phyloP scores from a whole-genome alignment of 768 basidiomycete genomes.

The Mycena epipterygia region DNA sequence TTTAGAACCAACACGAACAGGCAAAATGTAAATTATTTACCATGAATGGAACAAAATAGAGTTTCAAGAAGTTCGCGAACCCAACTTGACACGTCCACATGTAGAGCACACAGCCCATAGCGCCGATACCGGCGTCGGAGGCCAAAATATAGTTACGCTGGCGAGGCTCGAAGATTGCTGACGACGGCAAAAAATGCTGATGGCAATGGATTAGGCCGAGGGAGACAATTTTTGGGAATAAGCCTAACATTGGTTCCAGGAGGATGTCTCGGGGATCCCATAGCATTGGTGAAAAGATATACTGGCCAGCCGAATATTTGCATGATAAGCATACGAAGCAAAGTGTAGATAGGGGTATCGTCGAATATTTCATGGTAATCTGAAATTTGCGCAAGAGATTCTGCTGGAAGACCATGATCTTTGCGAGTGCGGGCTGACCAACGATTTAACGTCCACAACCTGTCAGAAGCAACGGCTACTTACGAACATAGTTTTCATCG shows the following conservation, averaged over 20 bases:
- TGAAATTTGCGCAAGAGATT: conserved; percentile 53
- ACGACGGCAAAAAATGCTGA: conserved; percentile 20
- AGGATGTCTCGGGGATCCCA: conserved; percentile 60
- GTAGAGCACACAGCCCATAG: conserved; percentile 6
- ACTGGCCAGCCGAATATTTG: conserved; percentile 8
- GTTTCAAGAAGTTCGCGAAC: conserved; percentile 19
- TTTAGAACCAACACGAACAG: neutral
- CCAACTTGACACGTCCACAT: conserved; percentile 20
- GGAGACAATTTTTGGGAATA: neutral
- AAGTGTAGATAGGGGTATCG: conserved; percentile 64
- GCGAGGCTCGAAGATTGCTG: conserved; percentile 12
- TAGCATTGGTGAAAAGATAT: conserved; percentile 56
- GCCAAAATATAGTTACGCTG: conserved; percentile 14
- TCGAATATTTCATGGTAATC: conserved; percentile 63
- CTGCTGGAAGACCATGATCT: conserved; percentile 60
- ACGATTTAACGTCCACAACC: neutral
- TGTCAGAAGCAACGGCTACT: neutral
- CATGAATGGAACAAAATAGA: conserved; percentile 29
- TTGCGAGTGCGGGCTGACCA: conserved; percentile 51
- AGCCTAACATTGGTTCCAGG: conserved; percentile 56
- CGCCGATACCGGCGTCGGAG: conserved; percentile 19
- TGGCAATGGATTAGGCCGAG: neutral
- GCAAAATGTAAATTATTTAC: neutral
- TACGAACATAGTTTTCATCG: conserved; percentile 78
- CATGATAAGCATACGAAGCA: conserved; percentile 50